Percentiles rank a stretch among this genome's conserved stretches.
phyloP scores from a whole-genome alignment of 371 early-diverging fungal species.

The Zychaea mexicana region DNA sequence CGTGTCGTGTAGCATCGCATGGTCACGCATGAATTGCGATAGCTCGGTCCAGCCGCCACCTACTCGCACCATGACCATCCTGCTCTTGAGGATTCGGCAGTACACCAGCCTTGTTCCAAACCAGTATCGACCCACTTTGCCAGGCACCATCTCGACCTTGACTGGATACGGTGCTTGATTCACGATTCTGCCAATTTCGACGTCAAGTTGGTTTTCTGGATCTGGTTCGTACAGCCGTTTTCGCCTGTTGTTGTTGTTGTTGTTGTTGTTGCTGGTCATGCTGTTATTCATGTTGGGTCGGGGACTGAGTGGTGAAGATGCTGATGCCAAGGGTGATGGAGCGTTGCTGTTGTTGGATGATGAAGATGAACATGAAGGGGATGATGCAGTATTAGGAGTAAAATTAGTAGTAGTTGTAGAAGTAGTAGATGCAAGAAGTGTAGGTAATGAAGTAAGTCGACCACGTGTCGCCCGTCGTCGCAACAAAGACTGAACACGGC shows the following conservation, averaged over 20 bases:
- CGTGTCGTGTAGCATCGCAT: constrained; percentile 42
- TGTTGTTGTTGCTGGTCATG: constrained; percentile 10
- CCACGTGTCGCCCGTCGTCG: constrained; percentile 6
- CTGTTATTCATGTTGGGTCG: constrained; percentile 9
- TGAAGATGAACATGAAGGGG: neutral
- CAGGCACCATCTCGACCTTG: constrained; percentile 50
- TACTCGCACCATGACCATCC: constrained; percentile 75
- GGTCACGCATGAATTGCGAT: constrained; percentile 58
- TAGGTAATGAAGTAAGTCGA: constrained; percentile 3
- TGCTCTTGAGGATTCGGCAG: constrained; percentile 68
- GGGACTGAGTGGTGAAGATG: neutral
- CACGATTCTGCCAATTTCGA: constrained; percentile 68
- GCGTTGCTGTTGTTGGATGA: neutral
- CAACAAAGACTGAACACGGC: neutral
- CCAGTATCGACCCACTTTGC: constrained; percentile 71
- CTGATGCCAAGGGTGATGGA: neutral
- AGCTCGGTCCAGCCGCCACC: constrained; percentile 80
- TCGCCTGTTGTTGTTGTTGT: neutral
- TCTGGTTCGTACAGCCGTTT: constrained; percentile 56
- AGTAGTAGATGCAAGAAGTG: neutral
- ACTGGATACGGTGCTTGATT: constrained; percentile 54
- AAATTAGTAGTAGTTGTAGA: neutral
- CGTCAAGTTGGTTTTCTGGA: constrained; percentile 66
- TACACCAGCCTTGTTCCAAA: constrained; percentile 69
- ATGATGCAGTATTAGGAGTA: neutral